Evolutionary conservation across 768 basidiomycete species (phyloP), one percentile per base, ranked within the genome.

Genomic region (Hygrocybe coccinea): DNA sequence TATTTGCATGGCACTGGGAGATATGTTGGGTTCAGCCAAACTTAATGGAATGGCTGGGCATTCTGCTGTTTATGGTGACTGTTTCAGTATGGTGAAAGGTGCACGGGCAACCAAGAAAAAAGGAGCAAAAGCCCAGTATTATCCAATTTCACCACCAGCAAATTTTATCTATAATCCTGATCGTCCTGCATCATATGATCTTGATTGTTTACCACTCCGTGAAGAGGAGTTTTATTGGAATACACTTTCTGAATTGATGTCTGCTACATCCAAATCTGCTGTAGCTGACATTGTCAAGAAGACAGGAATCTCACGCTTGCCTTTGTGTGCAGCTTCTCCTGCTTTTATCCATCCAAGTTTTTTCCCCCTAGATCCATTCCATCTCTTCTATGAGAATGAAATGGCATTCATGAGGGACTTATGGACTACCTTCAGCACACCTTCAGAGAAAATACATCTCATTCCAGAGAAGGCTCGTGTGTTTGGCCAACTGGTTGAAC

Each of bases 281-380:
- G 15, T 22, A 24, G 57, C 54, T n/a, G 48, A 24, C 14, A 71
- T 71, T 36, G 64, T 63, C 1, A 58, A 55, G 43, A 29, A 15
- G 12, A 64, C 64, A 34, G 67, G 69, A 5, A 56, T 73, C 50
- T 58, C 60, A n/a, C 43, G 59, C 24, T 54, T 71, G 38, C 67
- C 69, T 19, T 56, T 71, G 11, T 63, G 65, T 56, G 65, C 65
- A 17, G 66, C 65, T 25, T 68, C 64, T 45, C 49, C 50, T 10
- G 66, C 69, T n/a, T 73, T 71, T 56, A 11, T 60, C 2, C 68
- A 71, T 47, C 71, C 69, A 4, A 58, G 62, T 2, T 74, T 68
- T 44, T 71, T 69, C 48, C 68, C 69, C n/a, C 29, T 70, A 1
- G 68, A 74, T 59, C 71, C 70, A 19, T 74, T 72, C 53, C 70